Conservation (phyloP, 768 basidiomycete species). For the Lactarius deliciosus region DNA sequence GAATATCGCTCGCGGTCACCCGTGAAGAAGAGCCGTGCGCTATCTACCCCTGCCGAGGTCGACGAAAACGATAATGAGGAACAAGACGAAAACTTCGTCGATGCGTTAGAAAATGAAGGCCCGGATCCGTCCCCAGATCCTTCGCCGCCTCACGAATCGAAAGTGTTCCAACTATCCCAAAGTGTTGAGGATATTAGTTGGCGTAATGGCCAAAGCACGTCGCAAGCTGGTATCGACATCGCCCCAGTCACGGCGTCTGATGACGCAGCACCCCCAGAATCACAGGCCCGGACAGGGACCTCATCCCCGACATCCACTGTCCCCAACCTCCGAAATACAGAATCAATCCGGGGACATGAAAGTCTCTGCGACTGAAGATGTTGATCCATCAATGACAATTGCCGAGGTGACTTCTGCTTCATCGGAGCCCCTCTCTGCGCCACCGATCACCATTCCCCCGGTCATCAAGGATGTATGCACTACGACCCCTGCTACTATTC, state of each 20-base stretch:
- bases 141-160: slow-evolving; percentile 78
- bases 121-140: slow-evolving; percentile 36
- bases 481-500: not conserved
- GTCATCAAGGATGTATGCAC: not conserved
- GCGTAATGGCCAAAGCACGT: slow-evolving; percentile 48
- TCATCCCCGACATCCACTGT: slow-evolving; percentile 6
- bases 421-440: slow-evolving; percentile 5
- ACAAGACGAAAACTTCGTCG: slow-evolving; percentile 21
- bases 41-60: slow-evolving; percentile 50
- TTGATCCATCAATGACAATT: not conserved
- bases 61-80: slow-evolving; percentile 55
- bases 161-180: slow-evolving; percentile 74
- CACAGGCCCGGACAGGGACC: slow-evolving; percentile 28
- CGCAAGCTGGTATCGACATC: slow-evolving; percentile 16
- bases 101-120: slow-evolving; percentile 13
- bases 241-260: slow-evolving; percentile 6
- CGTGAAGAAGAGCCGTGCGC: slow-evolving; percentile 71
- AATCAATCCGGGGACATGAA: slow-evolving; percentile 9
- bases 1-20: slow-evolving; percentile 58
- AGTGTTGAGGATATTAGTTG: slow-evolving; percentile 77
- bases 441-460: not conserved
- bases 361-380: not conserved
- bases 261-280: slow-evolving; percentile 34
- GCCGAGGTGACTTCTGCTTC: slow-evolving; percentile 4
- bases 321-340: slow-evolving; percentile 10